Conservation (phyloP, 1,284 basidiomycete genomes). For the Mycena sp. region DNA sequence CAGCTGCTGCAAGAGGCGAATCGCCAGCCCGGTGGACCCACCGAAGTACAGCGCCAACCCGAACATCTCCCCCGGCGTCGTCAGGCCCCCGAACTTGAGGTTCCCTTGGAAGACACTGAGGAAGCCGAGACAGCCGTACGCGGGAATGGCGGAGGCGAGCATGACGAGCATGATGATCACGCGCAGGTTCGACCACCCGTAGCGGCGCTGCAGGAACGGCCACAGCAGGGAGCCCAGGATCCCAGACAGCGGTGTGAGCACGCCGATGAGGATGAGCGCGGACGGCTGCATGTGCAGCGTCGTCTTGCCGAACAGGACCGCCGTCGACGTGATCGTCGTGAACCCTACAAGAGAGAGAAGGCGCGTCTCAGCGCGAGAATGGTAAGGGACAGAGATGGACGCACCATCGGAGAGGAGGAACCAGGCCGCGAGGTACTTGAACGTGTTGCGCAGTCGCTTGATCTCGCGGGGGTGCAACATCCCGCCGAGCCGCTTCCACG, state of each 20-base stretch:
- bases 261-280: constrained; percentile 76
- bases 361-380: too few species aligned
- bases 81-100: constrained; percentile 72
- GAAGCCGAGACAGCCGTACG: constrained; percentile 87
- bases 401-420: constrained; percentile 90
- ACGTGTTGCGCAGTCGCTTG: constrained; percentile 78
- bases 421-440: constrained; percentile 89
- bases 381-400: too few species aligned
- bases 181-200: constrained; percentile 72
- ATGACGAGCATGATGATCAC: constrained; percentile 76
- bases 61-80: constrained; percentile 86
- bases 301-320: constrained; percentile 86
- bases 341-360: too few species aligned
- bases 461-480: constrained; percentile 81
- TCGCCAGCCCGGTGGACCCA: constrained; percentile 29
- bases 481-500: constrained; percentile 72
- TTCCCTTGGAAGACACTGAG: constrained; percentile 59
- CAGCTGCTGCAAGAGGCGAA: too few species aligned
- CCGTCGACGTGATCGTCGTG: constrained; percentile 85
- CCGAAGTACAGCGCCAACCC: constrained; percentile 86
- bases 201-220: constrained; percentile 70
- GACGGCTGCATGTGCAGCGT: constrained; percentile 77
- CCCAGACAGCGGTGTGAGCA: constrained; percentile 73
- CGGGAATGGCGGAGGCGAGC: constrained; percentile 75
- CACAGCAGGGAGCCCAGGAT: constrained; percentile 80